These are phyloP conservation scores for Hanseniaspora thailandica DNA, from an alignment of 805 yeast species.

Conservation along the genomic window DNA sequence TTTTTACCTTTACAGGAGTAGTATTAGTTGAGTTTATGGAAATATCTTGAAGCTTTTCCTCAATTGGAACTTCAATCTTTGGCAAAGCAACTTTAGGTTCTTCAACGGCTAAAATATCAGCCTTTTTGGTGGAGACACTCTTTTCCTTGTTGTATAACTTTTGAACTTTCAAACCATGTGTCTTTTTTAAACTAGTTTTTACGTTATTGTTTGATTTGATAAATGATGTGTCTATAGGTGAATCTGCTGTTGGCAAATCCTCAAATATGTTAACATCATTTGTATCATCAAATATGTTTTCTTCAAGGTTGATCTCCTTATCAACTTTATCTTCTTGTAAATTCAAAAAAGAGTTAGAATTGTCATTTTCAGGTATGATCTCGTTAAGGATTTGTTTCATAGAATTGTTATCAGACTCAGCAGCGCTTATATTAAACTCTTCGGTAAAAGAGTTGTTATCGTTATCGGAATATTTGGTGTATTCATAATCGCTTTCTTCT, in stretches of 20 bases:
- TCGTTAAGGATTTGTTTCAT: background rate
- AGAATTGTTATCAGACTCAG: background rate
- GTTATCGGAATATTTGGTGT: background rate
- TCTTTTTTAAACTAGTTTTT: background rate
- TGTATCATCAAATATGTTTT: constrained; percentile 4
- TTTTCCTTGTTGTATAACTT: background rate
- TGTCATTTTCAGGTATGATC: background rate
- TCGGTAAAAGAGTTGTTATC: background rate
- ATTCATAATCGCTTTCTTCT: constrained; percentile 5
- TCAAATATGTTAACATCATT: background rate
- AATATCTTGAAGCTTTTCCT: background rate
- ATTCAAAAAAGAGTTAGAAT: background rate
- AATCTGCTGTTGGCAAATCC: background rate
- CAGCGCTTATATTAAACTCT: background rate
- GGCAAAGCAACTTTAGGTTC: background rate
- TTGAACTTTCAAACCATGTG: background rate
- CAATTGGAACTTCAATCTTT: background rate
- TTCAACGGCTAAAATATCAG: background rate
- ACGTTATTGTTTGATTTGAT: background rate
- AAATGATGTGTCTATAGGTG: background rate
- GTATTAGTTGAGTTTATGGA: background rate
- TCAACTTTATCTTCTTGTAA: background rate
- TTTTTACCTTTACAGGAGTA: background rate
- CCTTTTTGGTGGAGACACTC: background rate
- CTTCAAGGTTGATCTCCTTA: background rate